Percentiles rank a stretch among this genome's conserved stretches.
Evolutionary conservation across 768 basidiomycete genomes (phyloP).

Genomic region (Pulveroboletus sp.): DNA sequence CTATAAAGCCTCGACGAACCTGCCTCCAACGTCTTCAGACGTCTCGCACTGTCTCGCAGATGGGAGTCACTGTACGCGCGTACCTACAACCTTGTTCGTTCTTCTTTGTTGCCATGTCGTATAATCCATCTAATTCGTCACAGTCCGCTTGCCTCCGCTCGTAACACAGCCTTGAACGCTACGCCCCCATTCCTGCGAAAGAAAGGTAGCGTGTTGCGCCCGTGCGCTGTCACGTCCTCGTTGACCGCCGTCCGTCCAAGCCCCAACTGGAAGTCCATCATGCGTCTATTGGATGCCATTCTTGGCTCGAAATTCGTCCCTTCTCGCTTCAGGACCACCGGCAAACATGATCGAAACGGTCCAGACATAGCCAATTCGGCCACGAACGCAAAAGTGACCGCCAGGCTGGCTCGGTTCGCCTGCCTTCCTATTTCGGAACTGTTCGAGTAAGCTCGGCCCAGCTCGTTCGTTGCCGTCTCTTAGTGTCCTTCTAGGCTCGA

Average conservation of each 20-base stretch:
- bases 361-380: conserved; percentile 21
- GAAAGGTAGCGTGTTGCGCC: conserved; percentile 10
- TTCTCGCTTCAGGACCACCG: conserved; percentile 16
- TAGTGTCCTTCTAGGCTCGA: conserved; percentile 18
- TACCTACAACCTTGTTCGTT: conserved; percentile 28
- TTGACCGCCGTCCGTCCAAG: conserved; percentile 11
- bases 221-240: neutral
- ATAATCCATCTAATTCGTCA: conserved; percentile 7
- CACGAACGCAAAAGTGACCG: conserved; percentile 13
- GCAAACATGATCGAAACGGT: conserved; percentile 16
- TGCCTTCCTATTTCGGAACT: conserved; percentile 19
- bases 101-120: neutral
- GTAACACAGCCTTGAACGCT: conserved; percentile 28
- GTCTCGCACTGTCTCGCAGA: conserved; percentile 27
- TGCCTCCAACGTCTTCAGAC: conserved; percentile 9
- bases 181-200: conserved; percentile 1
- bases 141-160: conserved; percentile 25
- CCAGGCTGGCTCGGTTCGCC: conserved; percentile 25
- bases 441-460: conserved; percentile 19
- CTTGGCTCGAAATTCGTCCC: conserved; percentile 21
- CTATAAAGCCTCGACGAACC: conserved; percentile 17
- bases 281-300: conserved; percentile 21
- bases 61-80: conserved; percentile 29
- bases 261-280: conserved; percentile 12
- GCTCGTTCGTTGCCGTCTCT: neutral